Evolutionary conservation across 805 yeast species (phyloP).

Genomic region (Kuraishia ogatae): DNA sequence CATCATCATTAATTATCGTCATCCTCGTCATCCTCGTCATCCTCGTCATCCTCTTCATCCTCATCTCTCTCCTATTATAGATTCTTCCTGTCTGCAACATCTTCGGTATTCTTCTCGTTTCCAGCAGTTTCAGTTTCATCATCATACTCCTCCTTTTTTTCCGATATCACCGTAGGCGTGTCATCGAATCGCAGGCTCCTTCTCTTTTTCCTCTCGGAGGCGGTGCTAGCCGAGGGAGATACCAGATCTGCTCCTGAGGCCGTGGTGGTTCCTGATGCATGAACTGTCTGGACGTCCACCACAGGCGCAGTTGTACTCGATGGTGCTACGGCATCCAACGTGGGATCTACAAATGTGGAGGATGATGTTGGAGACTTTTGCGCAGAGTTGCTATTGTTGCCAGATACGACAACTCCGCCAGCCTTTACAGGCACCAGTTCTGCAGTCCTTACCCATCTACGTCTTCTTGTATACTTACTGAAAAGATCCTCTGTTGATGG

Average conservation of each 20-base stretch:
- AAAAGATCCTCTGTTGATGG: conserved; percentile 84
- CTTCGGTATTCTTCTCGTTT: not conserved
- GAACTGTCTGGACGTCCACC: not conserved
- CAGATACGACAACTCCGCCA: not conserved
- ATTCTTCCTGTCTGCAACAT: not conserved
- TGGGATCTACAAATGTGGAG: not conserved
- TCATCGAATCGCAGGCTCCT: conserved; percentile 19
- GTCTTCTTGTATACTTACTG: conserved; percentile 84
- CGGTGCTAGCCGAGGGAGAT: not conserved
- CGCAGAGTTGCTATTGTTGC: not conserved
- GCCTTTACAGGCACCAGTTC: conserved; percentile 43
- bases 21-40: too few relatives aligned
- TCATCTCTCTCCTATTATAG: too few relatives aligned
- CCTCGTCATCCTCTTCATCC: too few relatives aligned
- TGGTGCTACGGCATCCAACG: not conserved
- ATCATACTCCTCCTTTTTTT: not conserved
- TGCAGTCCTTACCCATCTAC: conserved; percentile 96
- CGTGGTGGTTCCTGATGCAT: not conserved
- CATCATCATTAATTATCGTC: too few relatives aligned
- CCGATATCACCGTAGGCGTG: conserved; percentile 10
- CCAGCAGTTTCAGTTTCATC: not conserved
- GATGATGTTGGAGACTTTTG: not conserved
- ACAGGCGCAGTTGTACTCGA: not conserved
- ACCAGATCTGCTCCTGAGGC: not conserved
- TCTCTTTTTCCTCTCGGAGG: conserved; percentile 9